Conservation (phyloP, 331 rosid genomes). For the Dryas integrifolia region DNA sequence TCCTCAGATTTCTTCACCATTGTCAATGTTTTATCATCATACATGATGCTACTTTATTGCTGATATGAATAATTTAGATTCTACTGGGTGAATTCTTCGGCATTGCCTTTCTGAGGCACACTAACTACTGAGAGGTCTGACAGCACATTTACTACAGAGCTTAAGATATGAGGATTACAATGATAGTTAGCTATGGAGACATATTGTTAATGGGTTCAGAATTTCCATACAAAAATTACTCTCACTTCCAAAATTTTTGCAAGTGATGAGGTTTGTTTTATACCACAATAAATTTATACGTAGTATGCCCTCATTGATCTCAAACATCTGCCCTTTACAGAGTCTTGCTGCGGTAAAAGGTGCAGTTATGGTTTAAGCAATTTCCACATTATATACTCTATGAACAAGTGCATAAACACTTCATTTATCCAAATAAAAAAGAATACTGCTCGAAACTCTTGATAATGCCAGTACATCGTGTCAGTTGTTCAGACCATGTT, state of each 20-base stretch:
- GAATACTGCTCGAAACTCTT: background rate
- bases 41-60: background rate
- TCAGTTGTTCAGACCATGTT: background rate
- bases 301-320: conserved; percentile 2
- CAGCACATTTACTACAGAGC: background rate
- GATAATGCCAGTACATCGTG: background rate
- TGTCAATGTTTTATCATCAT: background rate
- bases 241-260: background rate
- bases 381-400: background rate
- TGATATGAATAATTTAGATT: conserved; percentile 2
- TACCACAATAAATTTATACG: background rate
- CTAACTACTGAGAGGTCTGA: conserved; percentile 10
- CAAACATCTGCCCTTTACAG: background rate
- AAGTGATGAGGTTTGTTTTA: background rate
- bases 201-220: background rate
- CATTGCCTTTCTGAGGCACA: background rate
- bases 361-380: background rate
- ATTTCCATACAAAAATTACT: background rate
- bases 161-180: background rate
- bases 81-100: background rate
- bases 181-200: background rate
- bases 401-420: background rate
- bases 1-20: background rate
- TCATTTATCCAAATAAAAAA: conserved; percentile 2
- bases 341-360: conserved; percentile 7